Evolutionary conservation across 305 asterid genomes (phyloP).

Genomic region (Fraxinus greggii): DNA sequence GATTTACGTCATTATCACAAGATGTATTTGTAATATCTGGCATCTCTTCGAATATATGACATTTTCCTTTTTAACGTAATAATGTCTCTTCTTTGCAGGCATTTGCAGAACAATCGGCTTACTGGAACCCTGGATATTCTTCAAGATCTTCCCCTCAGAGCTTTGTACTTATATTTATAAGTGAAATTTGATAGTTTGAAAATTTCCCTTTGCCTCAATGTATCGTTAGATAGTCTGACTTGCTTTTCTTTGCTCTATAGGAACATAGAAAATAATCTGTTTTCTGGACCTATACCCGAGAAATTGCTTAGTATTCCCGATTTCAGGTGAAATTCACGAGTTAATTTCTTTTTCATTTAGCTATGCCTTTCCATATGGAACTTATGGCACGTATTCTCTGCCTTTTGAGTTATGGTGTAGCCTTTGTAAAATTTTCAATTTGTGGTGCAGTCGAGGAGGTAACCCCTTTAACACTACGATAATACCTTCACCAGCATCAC

Average conservation of each 20-base stretch:
- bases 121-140: constrained; percentile 78
- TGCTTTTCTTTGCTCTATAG: constrained; percentile 38
- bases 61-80: constrained; percentile 10
- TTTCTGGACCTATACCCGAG: constrained; percentile 91
- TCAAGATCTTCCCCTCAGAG: constrained; percentile 66
- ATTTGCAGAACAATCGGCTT: constrained; percentile 84
- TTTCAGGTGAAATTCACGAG: constrained; percentile 61
- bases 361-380: neutral
- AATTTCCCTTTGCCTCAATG: neutral
- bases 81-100: constrained; percentile 42
- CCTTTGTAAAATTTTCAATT: constrained; percentile 15
- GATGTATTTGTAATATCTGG: neutral
- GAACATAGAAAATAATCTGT: constrained; percentile 76
- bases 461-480: constrained; percentile 89
- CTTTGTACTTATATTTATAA: constrained; percentile 52
- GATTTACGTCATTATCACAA: neutral
- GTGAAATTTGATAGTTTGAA: neutral
- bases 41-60: neutral
- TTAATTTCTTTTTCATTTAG: constrained; percentile 16
- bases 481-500: constrained; percentile 55
- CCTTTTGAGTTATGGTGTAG: neutral
- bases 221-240: constrained; percentile 9
- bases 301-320: constrained; percentile 56
- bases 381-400: neutral
- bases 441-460: constrained; percentile 61